Percentiles rank a stretch among this genome's conserved stretches.
These are phyloP conservation scores for Chaetomiaceae sp. DNA, from an alignment of 2,329 filamentous ascomycete species.

Conservation along the genomic window DNA sequence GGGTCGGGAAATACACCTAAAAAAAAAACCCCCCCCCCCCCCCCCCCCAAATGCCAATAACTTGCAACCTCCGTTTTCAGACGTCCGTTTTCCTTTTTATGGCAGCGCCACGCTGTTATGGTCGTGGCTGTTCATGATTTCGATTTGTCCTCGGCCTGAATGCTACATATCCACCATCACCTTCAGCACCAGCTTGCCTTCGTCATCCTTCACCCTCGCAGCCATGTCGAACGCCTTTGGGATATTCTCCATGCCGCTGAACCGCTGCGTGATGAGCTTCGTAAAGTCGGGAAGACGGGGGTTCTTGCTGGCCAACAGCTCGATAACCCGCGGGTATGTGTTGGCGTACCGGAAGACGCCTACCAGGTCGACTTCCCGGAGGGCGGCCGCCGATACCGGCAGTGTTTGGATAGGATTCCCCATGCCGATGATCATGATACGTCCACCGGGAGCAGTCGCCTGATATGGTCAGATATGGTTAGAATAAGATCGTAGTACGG, in stretches of 20 bases:
- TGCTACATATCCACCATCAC: conserved; percentile 39
- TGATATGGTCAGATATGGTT: conserved; percentile 22
- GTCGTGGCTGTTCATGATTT: too few species aligned
- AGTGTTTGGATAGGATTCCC: conserved; percentile 66
- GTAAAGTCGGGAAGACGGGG: conserved; percentile 58
- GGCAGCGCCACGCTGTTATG: too few species aligned
- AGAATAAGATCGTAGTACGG: too few species aligned
- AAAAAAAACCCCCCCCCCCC: too few species aligned
- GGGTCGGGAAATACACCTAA: too few species aligned
- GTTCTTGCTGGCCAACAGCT: conserved; percentile 46
- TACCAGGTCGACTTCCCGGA: conserved; percentile 67
- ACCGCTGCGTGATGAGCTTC: conserved; percentile 67
- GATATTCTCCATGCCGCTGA: conserved; percentile 58
- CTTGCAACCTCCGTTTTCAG: too few species aligned
- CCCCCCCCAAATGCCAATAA: too few species aligned
- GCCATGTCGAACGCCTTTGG: conserved; percentile 71
- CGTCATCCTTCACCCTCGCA: conserved; percentile 62
- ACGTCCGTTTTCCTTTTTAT: too few species aligned
- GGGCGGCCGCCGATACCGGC: conserved; percentile 62
- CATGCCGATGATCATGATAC: conserved; percentile 68
- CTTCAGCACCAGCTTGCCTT: conserved; percentile 69
- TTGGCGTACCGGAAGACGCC: conserved; percentile 72
- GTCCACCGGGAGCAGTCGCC: conserved; percentile 62
- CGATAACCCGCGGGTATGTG: conserved; percentile 59
- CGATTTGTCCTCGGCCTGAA: too few species aligned